Percentiles rank a stretch among this genome's conserved stretches.
phyloP scores from a whole-genome alignment of 148 eudicot genomes.

The Cornus florida region DNA sequence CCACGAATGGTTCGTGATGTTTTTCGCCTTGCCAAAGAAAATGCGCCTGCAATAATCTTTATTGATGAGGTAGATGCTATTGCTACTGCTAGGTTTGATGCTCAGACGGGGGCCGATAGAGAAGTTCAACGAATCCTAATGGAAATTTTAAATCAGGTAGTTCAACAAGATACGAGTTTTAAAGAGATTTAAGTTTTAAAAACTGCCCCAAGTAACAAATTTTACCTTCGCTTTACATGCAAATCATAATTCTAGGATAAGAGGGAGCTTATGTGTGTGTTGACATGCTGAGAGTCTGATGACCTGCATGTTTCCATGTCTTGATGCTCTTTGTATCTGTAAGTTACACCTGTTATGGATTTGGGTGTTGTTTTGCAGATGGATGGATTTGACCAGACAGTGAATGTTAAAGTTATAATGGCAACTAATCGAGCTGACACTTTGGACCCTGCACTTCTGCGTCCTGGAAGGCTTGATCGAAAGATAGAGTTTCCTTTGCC shows the following conservation, averaged over 20 bases:
- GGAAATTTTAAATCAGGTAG: slow-evolving; percentile 94
- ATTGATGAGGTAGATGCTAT: slow-evolving; percentile 96
- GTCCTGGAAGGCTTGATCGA: slow-evolving; percentile 85
- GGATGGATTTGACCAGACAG: slow-evolving; percentile 97
- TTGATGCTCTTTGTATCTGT: neutral
- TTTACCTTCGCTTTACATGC: neutral
- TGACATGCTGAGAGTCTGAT: neutral
- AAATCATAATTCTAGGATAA: neutral
- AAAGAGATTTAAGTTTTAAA: neutral
- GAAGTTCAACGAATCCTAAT: slow-evolving; percentile 93
- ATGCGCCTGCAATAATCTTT: slow-evolving; percentile 93
- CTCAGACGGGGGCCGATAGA: slow-evolving; percentile 96
- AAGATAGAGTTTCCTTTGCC: slow-evolving; percentile 92
- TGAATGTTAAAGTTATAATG: slow-evolving; percentile 90
- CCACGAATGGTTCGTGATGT: slow-evolving; percentile 98
- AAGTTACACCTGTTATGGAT: neutral
- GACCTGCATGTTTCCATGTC: neutral
- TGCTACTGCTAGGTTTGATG: slow-evolving; percentile 97
- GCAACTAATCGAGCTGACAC: slow-evolving; percentile 93
- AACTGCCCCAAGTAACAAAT: neutral
- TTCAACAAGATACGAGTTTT: neutral
- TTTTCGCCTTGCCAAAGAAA: slow-evolving; percentile 94
- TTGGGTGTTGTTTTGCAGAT: slow-evolving; percentile 44
- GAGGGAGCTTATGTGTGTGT: neutral
- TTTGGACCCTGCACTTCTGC: slow-evolving; percentile 85